These are phyloP conservation scores for Psophocarpus tetragonolobus DNA, from an alignment of 306 rosid species.

Conservation along the genomic window DNA sequence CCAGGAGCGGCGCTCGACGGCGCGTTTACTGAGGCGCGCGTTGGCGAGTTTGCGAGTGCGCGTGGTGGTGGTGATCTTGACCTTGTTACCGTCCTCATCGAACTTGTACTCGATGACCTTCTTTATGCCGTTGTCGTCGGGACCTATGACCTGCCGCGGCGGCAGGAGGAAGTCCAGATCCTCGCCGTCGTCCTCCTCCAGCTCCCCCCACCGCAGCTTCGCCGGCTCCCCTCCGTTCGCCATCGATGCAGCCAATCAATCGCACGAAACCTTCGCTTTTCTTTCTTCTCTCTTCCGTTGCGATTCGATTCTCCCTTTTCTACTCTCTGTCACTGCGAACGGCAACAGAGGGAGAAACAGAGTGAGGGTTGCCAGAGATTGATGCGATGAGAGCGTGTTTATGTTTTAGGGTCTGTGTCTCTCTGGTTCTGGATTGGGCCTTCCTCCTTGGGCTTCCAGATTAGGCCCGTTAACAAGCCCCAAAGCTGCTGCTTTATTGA, in stretches of 20 bases:
- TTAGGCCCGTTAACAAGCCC: too few relatives aligned
- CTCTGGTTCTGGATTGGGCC: not conserved
- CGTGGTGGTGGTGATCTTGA: slow-evolving; percentile 70
- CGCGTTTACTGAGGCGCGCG: slow-evolving; percentile 49
- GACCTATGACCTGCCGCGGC: slow-evolving; percentile 76
- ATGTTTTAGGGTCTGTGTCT: not conserved
- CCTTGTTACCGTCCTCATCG: slow-evolving; percentile 78
- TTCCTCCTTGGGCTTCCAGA: not conserved
- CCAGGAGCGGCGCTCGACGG: slow-evolving; percentile 57
- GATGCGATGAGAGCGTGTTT: not conserved
- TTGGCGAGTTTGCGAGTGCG: slow-evolving; percentile 68
- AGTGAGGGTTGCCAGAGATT: too few relatives aligned
- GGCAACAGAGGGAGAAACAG: not conserved
- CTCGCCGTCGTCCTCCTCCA: slow-evolving; percentile 87
- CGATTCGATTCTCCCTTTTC: not conserved
- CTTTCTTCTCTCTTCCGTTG: not conserved
- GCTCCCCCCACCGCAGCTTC: slow-evolving; percentile 48
- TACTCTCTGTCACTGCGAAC: not conserved
- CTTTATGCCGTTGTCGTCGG: slow-evolving; percentile 84
- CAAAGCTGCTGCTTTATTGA: too few relatives aligned
- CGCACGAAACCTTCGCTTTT: not conserved
- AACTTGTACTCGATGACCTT: slow-evolving; percentile 74
- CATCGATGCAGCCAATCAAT: not conserved
- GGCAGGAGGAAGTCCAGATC: slow-evolving; percentile 84
- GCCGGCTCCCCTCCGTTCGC: slow-evolving; percentile 24